Percentiles rank a stretch among this genome's conserved stretches.
Evolutionary conservation across 345 rosid genomes (phyloP).

Genomic region (Garcia nutans): DNA sequence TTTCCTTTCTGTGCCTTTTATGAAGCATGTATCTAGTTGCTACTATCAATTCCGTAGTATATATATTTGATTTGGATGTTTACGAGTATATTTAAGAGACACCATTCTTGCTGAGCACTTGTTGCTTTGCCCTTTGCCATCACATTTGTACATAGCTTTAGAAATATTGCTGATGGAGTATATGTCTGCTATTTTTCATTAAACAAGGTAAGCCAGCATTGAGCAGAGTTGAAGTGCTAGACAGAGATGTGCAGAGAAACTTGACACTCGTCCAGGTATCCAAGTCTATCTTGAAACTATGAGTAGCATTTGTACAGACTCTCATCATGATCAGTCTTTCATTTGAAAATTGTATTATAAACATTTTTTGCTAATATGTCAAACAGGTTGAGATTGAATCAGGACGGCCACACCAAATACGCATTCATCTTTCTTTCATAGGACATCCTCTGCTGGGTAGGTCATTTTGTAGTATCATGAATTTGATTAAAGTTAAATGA

Average conservation of each 20-base stretch:
- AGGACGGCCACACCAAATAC: constrained; percentile 89
- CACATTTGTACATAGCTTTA: not conserved
- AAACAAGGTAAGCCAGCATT: constrained; percentile 64
- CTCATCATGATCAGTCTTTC: not conserved
- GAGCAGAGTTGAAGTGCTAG: constrained; percentile 73
- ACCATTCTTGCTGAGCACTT: not conserved
- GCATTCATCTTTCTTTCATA: constrained; percentile 81
- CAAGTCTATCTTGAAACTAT: constrained; percentile 2
- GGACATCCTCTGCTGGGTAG: constrained; percentile 87
- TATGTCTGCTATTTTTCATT: constrained; percentile 8
- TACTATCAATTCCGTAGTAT: not conserved
- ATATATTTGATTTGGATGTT: constrained; percentile 7
- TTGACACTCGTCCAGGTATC: constrained; percentile 65
- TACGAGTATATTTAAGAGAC: not conserved
- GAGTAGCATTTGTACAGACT: not conserved
- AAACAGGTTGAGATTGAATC: constrained; percentile 83
- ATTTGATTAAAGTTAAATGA: not conserved
- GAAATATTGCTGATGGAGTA: not conserved
- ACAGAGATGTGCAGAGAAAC: constrained; percentile 53
- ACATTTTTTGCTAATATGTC: not conserved
- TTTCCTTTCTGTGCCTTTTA: not conserved
- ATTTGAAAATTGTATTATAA: not conserved
- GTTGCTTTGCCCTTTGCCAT: not conserved
- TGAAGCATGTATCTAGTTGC: not conserved
- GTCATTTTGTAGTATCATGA: not conserved